Conservation (phyloP, 1,139 yeast species). For the Yamadazyma sp. region DNA sequence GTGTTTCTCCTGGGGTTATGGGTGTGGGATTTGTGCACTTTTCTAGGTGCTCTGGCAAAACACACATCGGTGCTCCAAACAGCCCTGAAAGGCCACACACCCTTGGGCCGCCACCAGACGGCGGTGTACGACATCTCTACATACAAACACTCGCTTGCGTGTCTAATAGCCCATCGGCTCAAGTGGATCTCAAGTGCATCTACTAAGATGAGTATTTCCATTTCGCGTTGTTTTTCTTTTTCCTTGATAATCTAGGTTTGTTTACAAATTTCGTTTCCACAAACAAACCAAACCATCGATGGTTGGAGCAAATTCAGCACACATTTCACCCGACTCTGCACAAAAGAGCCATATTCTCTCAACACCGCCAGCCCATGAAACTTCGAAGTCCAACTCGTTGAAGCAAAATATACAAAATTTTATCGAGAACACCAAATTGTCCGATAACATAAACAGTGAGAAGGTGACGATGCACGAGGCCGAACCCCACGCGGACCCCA, state of each 20-base stretch:
- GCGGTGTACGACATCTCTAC: too few species aligned
- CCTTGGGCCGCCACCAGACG: too few species aligned
- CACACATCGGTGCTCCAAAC: too few species aligned
- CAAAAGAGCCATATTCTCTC: not conserved
- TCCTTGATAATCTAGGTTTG: not conserved
- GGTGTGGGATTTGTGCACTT: too few species aligned
- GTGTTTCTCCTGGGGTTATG: too few species aligned
- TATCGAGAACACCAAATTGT: slow-evolving; percentile 13
- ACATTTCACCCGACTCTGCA: not conserved
- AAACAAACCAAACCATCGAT: not conserved
- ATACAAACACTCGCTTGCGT: too few species aligned
- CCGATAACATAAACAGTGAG: slow-evolving; percentile 7
- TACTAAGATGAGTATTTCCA: too few species aligned
- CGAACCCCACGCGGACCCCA: not conserved
- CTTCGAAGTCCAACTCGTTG: slow-evolving; percentile 7
- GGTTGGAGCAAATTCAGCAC: not conserved
- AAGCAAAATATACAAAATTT: slow-evolving; percentile 13
- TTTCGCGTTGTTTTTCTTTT: slow-evolving; percentile 1
- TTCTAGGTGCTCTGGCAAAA: too few species aligned
- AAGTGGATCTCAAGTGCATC: too few species aligned
- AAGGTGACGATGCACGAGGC: slow-evolving; percentile 2
- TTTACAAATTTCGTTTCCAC: not conserved
- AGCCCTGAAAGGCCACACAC: too few species aligned
- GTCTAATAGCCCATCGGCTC: too few species aligned
- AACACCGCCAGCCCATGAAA: not conserved